Base-by-base conservation (phyloP, 2,329 filamentous ascomycete species). In the Aspergillus eucalypticola region DNA sequence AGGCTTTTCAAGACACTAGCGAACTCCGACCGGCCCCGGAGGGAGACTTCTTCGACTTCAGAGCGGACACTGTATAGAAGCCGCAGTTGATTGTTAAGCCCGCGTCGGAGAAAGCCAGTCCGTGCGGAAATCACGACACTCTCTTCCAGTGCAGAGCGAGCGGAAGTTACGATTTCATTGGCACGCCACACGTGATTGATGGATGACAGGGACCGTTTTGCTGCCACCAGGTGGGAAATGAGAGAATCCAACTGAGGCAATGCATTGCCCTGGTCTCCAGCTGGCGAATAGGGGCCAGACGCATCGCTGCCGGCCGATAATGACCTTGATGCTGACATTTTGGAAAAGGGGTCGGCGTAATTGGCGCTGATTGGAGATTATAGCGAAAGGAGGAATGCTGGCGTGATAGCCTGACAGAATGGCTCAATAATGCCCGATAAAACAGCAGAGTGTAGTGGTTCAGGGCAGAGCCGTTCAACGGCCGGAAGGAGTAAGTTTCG, bases 191-290 rank as follows among this genome's bases (percentile, higher is more conserved):
- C 91, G 61, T 90, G 88, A 44, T 83, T 86, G 74, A 96, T 92
- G 10, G 92, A 92, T 15, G 90, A 90, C 4, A 98, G 84, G 1
- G 93, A 93, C 48, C 91, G 87, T 74, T 97, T 97, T 8, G 94
- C 90, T 29, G 90, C 88, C 42, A 97, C 86, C 38, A 97, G 88
- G 77, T 96, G 88, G 56, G 87, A 85, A 58, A 97, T 90, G 46
- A 98, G 86, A 23, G 86, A 87, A 68, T 96, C 91, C 70, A 96
- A 85, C 23, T 72, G 70, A 38, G 73, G 74, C 56, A 72, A 67
- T 13, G 65, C 56, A 13, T 65, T 64, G 39, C 67, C 56, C 21
- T 67, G 64, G 46, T 52, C 46, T n/a, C 60, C 52, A 8, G 61
- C 54, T 8, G 60, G 63, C 29, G 61, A 61, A 29, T 54, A 61